These are phyloP conservation scores for Coelastrella sp. DNA, from an alignment of 139 green algal species.

Conservation along the genomic window DNA sequence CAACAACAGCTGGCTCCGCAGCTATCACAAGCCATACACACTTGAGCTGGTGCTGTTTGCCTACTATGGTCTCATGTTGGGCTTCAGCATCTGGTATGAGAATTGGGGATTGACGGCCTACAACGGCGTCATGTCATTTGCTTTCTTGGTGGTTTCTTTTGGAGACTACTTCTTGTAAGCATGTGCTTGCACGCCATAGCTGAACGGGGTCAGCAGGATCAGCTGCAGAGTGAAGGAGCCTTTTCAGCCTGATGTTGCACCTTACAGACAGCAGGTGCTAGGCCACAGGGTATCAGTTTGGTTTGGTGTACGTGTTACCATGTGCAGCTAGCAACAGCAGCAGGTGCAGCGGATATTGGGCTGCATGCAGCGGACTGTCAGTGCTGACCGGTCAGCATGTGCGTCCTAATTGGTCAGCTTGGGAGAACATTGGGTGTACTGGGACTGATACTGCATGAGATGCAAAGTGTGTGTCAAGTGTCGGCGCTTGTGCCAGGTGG, in stretches of 20 bases:
- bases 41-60: slow-evolving; percentile 57
- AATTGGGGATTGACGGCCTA: slow-evolving; percentile 55
- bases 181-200: background rate
- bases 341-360: background rate
- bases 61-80: slow-evolving; percentile 59
- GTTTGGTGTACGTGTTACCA: background rate
- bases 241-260: too few species aligned
- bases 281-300: too few species aligned
- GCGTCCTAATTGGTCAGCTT: too few species aligned
- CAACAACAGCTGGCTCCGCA: slow-evolving; percentile 50
- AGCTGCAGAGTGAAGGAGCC: too few species aligned
- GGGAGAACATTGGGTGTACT: too few species aligned
- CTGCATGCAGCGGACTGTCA: background rate
- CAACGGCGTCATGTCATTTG: slow-evolving; percentile 57
- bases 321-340: background rate
- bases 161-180: slow-evolving; percentile 65
- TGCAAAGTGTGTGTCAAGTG: too few species aligned
- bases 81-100: slow-evolving; percentile 50
- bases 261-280: too few species aligned
- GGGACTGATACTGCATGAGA: too few species aligned
- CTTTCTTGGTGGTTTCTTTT: slow-evolving; percentile 62
- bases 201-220: background rate
- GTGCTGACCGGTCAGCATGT: too few species aligned
- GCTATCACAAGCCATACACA: slow-evolving; percentile 60
- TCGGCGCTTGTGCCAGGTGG: too few species aligned